phyloP scores from a whole-genome alignment of 108 stramenopile species.

The Hondaea fermentalgiana region DNA sequence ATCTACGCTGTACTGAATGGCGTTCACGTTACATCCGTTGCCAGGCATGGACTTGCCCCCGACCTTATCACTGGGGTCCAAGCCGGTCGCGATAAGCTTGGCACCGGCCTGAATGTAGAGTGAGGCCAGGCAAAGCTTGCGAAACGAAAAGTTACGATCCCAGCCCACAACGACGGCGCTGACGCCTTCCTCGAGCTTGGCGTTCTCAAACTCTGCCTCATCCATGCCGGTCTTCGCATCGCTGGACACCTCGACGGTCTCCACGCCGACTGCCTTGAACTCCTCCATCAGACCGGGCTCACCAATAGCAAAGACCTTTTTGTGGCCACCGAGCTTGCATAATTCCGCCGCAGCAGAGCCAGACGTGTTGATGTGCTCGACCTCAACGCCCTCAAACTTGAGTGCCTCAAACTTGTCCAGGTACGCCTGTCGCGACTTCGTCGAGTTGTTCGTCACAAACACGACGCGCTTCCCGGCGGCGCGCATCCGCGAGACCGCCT shows the following conservation, averaged over 20 bases:
- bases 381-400: slow-evolving; percentile 30
- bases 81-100: slow-evolving; percentile 66
- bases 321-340: slow-evolving; percentile 24
- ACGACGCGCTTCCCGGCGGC: slow-evolving; percentile 53
- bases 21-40: slow-evolving; percentile 59
- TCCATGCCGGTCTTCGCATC: slow-evolving; percentile 27
- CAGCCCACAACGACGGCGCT: slow-evolving; percentile 68
- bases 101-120: slow-evolving; percentile 61
- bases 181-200: slow-evolving; percentile 40
- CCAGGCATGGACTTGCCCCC: slow-evolving; percentile 60
- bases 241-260: slow-evolving; percentile 34
- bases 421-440: slow-evolving; percentile 53
- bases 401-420: slow-evolving; percentile 44
- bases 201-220: slow-evolving; percentile 25
- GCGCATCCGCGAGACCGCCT: slow-evolving; percentile 45
- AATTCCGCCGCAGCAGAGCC: slow-evolving; percentile 59
- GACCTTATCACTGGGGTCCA: slow-evolving; percentile 65
- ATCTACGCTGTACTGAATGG: slow-evolving; percentile 55
- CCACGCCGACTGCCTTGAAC: slow-evolving; percentile 47
- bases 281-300: slow-evolving; percentile 60
- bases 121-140: slow-evolving; percentile 67
- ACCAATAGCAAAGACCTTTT: slow-evolving; percentile 46
- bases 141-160: slow-evolving; percentile 61
- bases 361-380: slow-evolving; percentile 45
- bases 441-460: slow-evolving; percentile 75